These are phyloP conservation scores for Oehlia diaphana DNA, from an alignment of 192 early-diverging fungal species.

Conservation along the genomic window DNA sequence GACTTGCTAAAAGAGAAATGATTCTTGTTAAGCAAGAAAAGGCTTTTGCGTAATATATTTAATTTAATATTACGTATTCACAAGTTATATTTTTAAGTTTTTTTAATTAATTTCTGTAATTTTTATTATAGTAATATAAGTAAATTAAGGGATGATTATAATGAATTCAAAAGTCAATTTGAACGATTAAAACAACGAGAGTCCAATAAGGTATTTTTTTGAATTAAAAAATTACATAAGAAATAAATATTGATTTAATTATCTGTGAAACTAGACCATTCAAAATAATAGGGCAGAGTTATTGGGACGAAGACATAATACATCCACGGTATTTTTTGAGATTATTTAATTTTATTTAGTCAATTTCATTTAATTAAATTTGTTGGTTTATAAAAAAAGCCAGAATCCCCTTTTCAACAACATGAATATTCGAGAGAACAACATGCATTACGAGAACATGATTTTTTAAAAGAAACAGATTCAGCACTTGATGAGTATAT, in stretches of 20 bases:
- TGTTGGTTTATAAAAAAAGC: slow-evolving; percentile 21
- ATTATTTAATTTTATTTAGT: not conserved
- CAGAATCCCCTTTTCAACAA: slow-evolving; percentile 50
- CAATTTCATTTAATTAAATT: slow-evolving; percentile 10
- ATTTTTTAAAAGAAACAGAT: slow-evolving; percentile 51
- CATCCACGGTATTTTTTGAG: slow-evolving; percentile 16
- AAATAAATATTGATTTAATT: not conserved
- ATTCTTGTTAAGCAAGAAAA: slow-evolving; percentile 55
- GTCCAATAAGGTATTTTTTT: slow-evolving; percentile 30
- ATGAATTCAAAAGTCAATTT: slow-evolving; percentile 46
- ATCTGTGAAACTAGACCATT: not conserved
- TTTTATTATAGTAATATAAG: slow-evolving; percentile 44
- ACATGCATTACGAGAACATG: slow-evolving; percentile 45
- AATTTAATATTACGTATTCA: not conserved
- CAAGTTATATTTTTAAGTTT: not conserved
- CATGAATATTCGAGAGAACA: slow-evolving; percentile 15
- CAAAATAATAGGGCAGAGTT: slow-evolving; percentile 49
- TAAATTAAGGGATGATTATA: slow-evolving; percentile 55
- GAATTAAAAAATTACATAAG: no score
- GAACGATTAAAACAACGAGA: slow-evolving; percentile 49
- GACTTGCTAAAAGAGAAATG: slow-evolving; percentile 56
- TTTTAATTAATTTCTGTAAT: not conserved
- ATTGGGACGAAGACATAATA: slow-evolving; percentile 47
- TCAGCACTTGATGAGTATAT: slow-evolving; percentile 55
- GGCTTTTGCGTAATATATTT: slow-evolving; percentile 47